These are phyloP conservation scores for Plectosphaerella cucumerina DNA, from an alignment of 2,329 filamentous ascomycete genomes.

Conservation along the genomic window DNA sequence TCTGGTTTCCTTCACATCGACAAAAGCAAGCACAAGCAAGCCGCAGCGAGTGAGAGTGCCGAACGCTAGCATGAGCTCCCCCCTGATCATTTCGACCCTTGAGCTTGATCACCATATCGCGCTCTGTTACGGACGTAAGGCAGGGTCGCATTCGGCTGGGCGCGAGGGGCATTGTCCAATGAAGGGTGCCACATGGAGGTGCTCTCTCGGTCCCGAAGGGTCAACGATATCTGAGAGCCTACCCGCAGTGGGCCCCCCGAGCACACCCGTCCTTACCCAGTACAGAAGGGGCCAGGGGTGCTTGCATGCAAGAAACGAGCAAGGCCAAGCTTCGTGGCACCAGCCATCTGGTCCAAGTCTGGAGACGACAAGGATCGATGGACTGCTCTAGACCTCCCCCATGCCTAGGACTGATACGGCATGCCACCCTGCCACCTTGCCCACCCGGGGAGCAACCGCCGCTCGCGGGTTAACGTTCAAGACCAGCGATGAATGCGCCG, in stretches of 20 bases:
- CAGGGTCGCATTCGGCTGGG: not conserved
- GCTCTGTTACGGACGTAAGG: not conserved
- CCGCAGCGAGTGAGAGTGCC: too few species aligned
- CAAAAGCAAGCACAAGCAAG: not conserved
- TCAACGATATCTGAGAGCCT: not conserved
- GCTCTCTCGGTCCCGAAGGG: not conserved
- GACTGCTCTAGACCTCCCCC: not conserved
- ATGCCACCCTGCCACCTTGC: too few species aligned
- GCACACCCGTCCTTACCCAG: too few species aligned
- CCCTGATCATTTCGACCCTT: too few species aligned
- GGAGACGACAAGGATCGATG: not conserved
- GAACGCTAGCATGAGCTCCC: too few species aligned
- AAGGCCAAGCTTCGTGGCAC: not conserved
- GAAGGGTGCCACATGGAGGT: not conserved
- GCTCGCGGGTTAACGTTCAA: too few species aligned
- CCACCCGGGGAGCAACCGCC: too few species aligned
- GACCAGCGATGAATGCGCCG: too few species aligned
- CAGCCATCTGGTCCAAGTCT: not conserved
- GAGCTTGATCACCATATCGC: too few species aligned
- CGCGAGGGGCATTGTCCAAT: not conserved
- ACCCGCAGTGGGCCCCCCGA: too few species aligned
- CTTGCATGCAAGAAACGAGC: not conserved
- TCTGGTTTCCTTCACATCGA: too few species aligned
- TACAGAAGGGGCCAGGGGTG: not conserved
- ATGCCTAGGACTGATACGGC: not conserved